Evolutionary conservation across 2,329 filamentous ascomycete genomes (phyloP), one percentile per base, ranked within the genome.

Genomic region (Colletotrichum karsti): DNA sequence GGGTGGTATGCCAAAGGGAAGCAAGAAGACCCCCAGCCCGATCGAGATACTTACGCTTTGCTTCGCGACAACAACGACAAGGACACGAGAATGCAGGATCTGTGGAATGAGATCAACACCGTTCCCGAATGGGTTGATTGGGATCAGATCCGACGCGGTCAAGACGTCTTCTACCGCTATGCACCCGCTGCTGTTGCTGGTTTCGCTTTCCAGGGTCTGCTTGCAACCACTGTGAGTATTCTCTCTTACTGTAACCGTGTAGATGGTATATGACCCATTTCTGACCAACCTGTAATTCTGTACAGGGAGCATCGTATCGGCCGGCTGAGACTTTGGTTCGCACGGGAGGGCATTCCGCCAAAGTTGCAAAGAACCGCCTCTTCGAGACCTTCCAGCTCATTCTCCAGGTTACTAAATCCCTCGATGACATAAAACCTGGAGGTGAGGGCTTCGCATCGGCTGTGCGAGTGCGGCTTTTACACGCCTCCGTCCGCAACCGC

Each of bases 71-170:
- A 90, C 74, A 79, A 80, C 15, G 75, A 79, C 5, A 79, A 80
- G 15, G 83, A 91, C 70, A 78, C 82, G 4, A 82, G 84, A 54
- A 80, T 74, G 3, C 6, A 35, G 12, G 22, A 83, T 54, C 50
- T 91, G 8, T 91, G 89, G 89, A 75, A 78, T 6, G 80, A 90
- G 70, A 80, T 89, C 56, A 87, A 86, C 50, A 85, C 81, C 0
- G 80, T 90, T 5, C 89, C 89, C 0, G 80, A 84, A 1, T 91
- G 89, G 88, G 89, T 91, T 1, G 85, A 91, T 69, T 91, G 89
- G 89, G 83, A 81, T 2, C 89, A 91, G 72, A 88, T 91, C 35
- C 79, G 81, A 58, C 80, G 89, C 71, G 89, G 89, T 0, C 89
- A 91, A 73, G 85, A 90, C 35, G 70, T 75, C 35, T 76, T 91